Evolutionary conservation across 495 filamentous ascomycete species (phyloP).

Genomic region (Penicillium roqueforti): DNA sequence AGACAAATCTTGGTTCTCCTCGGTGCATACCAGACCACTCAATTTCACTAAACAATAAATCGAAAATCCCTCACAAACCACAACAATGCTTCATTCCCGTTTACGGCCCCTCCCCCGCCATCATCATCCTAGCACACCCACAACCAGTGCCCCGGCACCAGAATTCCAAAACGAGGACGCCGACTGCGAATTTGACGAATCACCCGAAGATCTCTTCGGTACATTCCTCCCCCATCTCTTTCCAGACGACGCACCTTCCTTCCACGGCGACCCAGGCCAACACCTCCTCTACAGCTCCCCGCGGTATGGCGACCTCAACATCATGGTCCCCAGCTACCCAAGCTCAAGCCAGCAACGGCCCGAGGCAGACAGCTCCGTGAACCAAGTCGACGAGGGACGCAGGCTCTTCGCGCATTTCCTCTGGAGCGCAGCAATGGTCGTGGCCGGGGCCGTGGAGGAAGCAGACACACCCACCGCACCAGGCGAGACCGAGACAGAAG

Average conservation of each 20-base stretch:
- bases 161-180: slow-evolving; percentile 12
- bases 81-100: slow-evolving; percentile 31
- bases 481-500: background rate
- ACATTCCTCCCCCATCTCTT: slow-evolving; percentile 66
- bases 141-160: slow-evolving; percentile 14
- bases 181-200: slow-evolving; percentile 16
- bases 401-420: slow-evolving; percentile 76
- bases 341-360: slow-evolving; percentile 19
- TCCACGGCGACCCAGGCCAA: slow-evolving; percentile 69
- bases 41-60: background rate
- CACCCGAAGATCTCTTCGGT: slow-evolving; percentile 61
- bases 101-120: slow-evolving; percentile 32
- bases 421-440: slow-evolving; percentile 76
- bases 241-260: slow-evolving; percentile 66
- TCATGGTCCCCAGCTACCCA: slow-evolving; percentile 42
- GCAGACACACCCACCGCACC: slow-evolving; percentile 12
- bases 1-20: background rate
- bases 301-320: slow-evolving; percentile 49
- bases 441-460: slow-evolving; percentile 64
- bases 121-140: slow-evolving; percentile 7
- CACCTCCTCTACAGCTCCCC: slow-evolving; percentile 63
- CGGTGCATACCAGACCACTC: background rate
- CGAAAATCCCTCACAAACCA: background rate
- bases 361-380: slow-evolving; percentile 16
- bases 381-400: slow-evolving; percentile 49